Percentiles rank a stretch among this genome's conserved stretches.
These are phyloP conservation scores for Aspergillus nomiae DNA, from an alignment of 2,329 filamentous ascomycete species.

Conservation along the genomic window DNA sequence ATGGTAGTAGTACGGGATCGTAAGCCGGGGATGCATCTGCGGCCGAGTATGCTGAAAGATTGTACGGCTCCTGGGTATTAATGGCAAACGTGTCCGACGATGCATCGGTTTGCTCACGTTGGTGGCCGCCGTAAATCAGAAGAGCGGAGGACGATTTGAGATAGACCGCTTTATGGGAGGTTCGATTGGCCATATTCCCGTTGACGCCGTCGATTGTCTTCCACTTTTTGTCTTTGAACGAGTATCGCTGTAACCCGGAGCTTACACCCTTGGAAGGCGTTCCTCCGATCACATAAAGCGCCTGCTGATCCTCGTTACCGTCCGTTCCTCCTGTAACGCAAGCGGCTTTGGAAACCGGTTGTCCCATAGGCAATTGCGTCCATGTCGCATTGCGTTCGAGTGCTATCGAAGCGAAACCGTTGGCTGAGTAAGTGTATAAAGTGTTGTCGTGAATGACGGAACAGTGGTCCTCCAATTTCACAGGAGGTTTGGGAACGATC, in stretches of 20 bases:
- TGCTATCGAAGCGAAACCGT: conserved; percentile 73
- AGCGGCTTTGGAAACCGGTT: conserved; percentile 70
- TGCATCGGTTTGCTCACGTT: conserved; percentile 57
- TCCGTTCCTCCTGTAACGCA: conserved; percentile 72
- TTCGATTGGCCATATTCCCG: conserved; percentile 66
- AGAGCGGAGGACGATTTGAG: conserved; percentile 70
- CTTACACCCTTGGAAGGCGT: conserved; percentile 61
- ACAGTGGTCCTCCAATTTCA: conserved; percentile 74
- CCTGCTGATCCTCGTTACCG: conserved; percentile 60
- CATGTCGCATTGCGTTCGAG: conserved; percentile 72
- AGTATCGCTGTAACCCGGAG: conserved; percentile 72
- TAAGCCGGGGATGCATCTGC: conserved; percentile 61
- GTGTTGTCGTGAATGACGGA: conserved; percentile 78
- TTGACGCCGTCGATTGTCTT: conserved; percentile 54
- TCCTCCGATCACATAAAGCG: conserved; percentile 81
- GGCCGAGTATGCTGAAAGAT: conserved; percentile 61
- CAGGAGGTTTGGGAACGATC: conserved; percentile 70
- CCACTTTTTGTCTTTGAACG: conserved; percentile 61
- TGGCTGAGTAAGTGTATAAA: conserved; percentile 78
- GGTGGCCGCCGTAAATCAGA: conserved; percentile 76
- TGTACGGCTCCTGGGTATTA: conserved; percentile 65
- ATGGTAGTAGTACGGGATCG: conserved; percentile 72
- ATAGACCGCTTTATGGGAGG: conserved; percentile 75
- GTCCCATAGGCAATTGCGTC: conserved; percentile 65
- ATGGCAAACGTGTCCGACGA: conserved; percentile 79